Conservation (phyloP, 495 filamentous ascomycete genomes). For the Hypoxylon trugodes region DNA sequence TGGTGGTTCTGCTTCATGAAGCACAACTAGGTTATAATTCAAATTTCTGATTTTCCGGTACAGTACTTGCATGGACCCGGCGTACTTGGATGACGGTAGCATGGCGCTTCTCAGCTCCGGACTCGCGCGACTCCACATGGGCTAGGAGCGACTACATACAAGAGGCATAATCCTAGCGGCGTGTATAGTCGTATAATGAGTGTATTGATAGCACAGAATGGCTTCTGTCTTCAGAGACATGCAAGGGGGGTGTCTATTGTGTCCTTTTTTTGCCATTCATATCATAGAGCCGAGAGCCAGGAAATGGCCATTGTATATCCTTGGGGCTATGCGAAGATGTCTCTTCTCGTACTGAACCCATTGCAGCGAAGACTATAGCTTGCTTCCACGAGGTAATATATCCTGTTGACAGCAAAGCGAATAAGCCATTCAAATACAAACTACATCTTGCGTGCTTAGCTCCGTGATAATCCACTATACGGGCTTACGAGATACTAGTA, state of each 20-base stretch:
- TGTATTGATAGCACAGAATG: constrained; percentile 25
- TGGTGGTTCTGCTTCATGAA: constrained; percentile 16
- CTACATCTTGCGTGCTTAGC: background rate
- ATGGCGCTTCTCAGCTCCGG: constrained; percentile 24
- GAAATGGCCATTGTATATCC: constrained; percentile 35
- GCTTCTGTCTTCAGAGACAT: constrained; percentile 10
- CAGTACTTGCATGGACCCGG: constrained; percentile 41
- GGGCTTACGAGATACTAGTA: background rate
- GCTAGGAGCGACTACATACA: background rate
- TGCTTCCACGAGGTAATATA: background rate
- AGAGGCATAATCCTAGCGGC: background rate
- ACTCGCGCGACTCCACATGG: constrained; percentile 2
- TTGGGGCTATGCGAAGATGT: constrained; percentile 21
- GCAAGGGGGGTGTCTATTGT: constrained; percentile 2
- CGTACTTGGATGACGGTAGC: constrained; percentile 38
- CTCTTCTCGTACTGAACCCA: constrained; percentile 20
- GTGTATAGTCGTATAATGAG: constrained; percentile 2
- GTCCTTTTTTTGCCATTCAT: constrained; percentile 20
- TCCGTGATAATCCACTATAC: background rate
- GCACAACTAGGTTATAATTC: constrained; percentile 4
- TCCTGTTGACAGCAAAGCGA: background rate
- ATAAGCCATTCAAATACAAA: constrained; percentile 6
- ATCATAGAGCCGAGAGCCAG: constrained; percentile 21
- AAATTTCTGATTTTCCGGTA: constrained; percentile 25
- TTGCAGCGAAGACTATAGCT: background rate